A percentile compares a stretch with the other conserved stretches of the same genome.
These are phyloP conservation scores for Lantana camara DNA, from an alignment of 257 asterid species.

Conservation along the genomic window DNA sequence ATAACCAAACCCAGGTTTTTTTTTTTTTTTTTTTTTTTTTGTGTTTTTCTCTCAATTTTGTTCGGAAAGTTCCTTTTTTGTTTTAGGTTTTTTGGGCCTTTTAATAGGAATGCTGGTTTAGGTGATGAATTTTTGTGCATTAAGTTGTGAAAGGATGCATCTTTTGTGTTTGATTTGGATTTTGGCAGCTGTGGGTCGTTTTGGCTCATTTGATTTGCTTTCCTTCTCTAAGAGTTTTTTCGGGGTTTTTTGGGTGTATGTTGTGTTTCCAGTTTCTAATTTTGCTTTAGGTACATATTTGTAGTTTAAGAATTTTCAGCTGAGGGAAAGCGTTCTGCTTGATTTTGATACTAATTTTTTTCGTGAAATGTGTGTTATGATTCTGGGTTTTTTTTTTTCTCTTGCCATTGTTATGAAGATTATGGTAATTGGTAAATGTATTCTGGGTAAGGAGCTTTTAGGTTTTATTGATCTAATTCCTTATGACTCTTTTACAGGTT, in stretches of 20 bases:
- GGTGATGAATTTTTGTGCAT: neutral
- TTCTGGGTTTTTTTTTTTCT: neutral
- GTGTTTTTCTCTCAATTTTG: neutral
- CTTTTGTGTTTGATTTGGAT: conserved; percentile 12
- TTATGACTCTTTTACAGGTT: conserved; percentile 34
- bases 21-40: neutral
- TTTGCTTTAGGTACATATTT: neutral
- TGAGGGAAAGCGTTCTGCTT: neutral
- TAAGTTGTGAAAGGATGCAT: conserved; percentile 10
- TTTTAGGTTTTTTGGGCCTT: neutral
- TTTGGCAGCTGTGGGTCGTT: neutral
- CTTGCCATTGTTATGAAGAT: neutral
- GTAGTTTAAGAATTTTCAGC: conserved; percentile 16
- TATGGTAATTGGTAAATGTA: neutral
- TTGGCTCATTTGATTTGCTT: neutral
- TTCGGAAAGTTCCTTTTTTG: neutral
- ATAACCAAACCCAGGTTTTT: conserved; percentile 34
- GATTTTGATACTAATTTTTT: neutral
- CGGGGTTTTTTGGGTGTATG: neutral
- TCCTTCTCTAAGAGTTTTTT: neutral
- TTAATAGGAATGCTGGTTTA: neutral
- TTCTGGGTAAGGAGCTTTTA: no score
- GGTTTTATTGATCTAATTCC: conserved; percentile 24
- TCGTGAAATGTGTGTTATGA: neutral
- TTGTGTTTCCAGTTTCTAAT: neutral